Evolutionary conservation across 192 early-diverging fungal genomes (phyloP).

Genomic region (Coemansia sp.): DNA sequence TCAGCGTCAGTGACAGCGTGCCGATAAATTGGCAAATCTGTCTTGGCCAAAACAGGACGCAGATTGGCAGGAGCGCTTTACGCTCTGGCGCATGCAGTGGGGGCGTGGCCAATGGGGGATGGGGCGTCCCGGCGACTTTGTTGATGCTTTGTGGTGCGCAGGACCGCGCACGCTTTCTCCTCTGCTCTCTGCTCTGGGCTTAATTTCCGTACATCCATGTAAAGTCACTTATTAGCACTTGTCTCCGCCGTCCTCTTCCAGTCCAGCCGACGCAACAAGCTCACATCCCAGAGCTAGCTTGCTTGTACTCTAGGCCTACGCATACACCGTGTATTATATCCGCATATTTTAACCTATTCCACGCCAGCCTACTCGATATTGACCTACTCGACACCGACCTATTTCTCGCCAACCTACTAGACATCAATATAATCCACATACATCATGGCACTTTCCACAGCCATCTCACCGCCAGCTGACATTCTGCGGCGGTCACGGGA

Average conservation of each 20-base stretch:
- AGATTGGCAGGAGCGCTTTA: not conserved
- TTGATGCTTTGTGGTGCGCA: constrained; percentile 6
- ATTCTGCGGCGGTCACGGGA: not conserved
- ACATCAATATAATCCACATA: not conserved
- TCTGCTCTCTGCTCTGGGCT: not conserved
- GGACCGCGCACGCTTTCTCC: not conserved
- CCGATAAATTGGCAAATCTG: not conserved
- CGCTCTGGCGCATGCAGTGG: not conserved
- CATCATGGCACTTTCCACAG: not conserved
- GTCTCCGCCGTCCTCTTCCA: not conserved
- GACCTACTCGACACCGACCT: too few species aligned
- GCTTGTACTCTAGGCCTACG: not conserved
- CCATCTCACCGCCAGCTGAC: not conserved
- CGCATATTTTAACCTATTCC: not conserved
- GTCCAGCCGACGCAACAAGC: not conserved
- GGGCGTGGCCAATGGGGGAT: not conserved
- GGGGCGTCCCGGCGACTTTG: constrained; percentile 4
- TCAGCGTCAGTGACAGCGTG: not conserved
- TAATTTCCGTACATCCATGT: not conserved
- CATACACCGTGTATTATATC: not conserved
- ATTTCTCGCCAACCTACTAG: too few species aligned
- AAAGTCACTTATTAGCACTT: not conserved
- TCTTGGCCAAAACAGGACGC: not conserved
- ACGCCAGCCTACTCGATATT: not conserved
- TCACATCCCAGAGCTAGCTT: not conserved